Evolutionary conservation across 148 eudicot species (phyloP).

Genomic region (Camellia japonica): DNA sequence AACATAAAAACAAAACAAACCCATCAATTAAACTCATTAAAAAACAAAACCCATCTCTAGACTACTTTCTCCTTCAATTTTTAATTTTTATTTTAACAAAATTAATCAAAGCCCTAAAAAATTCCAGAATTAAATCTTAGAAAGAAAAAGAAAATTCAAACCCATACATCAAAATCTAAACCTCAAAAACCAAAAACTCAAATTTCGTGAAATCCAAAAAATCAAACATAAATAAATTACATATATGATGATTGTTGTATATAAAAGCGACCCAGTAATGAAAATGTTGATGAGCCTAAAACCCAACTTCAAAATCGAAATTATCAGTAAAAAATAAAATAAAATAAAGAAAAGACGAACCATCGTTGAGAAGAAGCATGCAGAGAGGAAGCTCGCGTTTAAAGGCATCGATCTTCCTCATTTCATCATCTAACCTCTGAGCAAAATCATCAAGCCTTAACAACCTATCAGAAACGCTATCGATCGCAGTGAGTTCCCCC

Average conservation of each 20-base stretch:
- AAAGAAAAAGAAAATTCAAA: background rate
- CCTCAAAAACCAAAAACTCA: background rate
- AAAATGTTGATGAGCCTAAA: conserved; percentile 3
- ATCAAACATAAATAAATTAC: background rate
- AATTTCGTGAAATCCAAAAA: background rate
- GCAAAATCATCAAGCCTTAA: conserved; percentile 46
- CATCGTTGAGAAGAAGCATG: conserved; percentile 66
- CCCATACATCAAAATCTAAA: conserved; percentile 17
- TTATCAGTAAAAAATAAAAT: background rate
- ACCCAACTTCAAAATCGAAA: conserved; percentile 1
- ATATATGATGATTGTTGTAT: background rate
- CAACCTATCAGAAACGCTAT: conserved; percentile 31
- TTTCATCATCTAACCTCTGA: conserved; percentile 49
- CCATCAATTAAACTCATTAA: background rate
- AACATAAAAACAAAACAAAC: background rate
- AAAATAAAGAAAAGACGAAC: conserved; percentile 30
- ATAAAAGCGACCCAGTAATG: background rate
- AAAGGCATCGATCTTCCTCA: conserved; percentile 60
- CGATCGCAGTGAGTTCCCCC: conserved; percentile 34
- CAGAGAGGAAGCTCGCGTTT: conserved; percentile 70
- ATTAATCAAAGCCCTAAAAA: too few relatives aligned
- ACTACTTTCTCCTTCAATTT: background rate
- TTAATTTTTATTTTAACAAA: too few relatives aligned
- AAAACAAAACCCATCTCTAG: background rate
- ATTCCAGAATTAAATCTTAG: too few relatives aligned